Evolutionary conservation across 2,329 filamentous ascomycete genomes (phyloP).

Genomic region (Metarhizium album): DNA sequence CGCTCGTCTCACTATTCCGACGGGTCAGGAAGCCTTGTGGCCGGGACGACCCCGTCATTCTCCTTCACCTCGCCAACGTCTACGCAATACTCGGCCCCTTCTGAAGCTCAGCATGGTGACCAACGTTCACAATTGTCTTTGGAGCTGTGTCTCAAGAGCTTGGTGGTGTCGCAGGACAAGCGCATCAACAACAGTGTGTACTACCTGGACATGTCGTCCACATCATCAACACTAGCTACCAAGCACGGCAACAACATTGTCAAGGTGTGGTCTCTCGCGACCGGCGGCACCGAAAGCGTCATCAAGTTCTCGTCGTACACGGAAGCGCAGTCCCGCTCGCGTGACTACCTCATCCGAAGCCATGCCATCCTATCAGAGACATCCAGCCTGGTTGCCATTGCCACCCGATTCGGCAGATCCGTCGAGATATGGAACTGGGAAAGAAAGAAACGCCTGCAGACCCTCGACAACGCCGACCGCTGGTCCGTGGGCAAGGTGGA

Average conservation of each 20-base stretch:
- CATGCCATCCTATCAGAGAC: constrained; percentile 30
- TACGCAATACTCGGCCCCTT: background rate
- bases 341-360: constrained; percentile 32
- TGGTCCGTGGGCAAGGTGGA: constrained; percentile 27
- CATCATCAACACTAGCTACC: constrained; percentile 23
- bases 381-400: constrained; percentile 25
- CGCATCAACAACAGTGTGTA: constrained; percentile 22
- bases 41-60: background rate
- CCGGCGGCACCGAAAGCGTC: constrained; percentile 57
- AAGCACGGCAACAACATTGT: constrained; percentile 56
- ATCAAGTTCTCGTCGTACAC: constrained; percentile 30
- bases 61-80: background rate
- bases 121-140: constrained; percentile 2
- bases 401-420: constrained; percentile 27
- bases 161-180: constrained; percentile 17
- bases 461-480: constrained; percentile 25
- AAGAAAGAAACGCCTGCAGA: constrained; percentile 27
- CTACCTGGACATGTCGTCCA: constrained; percentile 25
- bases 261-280: constrained; percentile 79
- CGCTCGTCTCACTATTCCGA: constrained; percentile 7
- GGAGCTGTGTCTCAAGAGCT: constrained; percentile 12
- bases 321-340: constrained; percentile 25
- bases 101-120: background rate
- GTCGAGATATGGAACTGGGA: constrained; percentile 31
- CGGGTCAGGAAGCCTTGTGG: background rate